Evolutionary conservation across 225 moss, liverwort and hornwort species (phyloP), one percentile per base, ranked within the genome.

Genomic region (Bryoerythrophyllum caledonicum): DNA sequence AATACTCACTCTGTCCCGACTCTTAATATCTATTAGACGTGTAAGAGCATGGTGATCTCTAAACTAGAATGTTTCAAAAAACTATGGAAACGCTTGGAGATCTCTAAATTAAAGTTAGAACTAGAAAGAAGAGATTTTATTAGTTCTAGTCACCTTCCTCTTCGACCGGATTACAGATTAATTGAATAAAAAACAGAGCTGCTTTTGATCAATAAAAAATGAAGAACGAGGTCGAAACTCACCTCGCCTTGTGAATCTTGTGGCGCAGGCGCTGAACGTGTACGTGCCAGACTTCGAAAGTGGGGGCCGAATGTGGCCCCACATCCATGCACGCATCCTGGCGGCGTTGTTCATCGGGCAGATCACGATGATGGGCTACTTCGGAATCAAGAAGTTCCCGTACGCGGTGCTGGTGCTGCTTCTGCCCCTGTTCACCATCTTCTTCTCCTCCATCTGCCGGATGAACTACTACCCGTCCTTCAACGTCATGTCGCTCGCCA

Each of bases 251-350:
- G 26, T 60, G 60, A 25, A 24, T 12, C 2, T 10, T 32, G n/a
- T 32, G 44, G 46, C 5, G 37, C 72, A 72, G 91, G 91, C 91
- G 0, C 67, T 92, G 25, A 92, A 90, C 57, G 88, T 92, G 1
- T 92, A 88, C 10, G 84, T 90, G 0, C 91, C 91, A 0, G 87
- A 76, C 1, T 90, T 88, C 6, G 91, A 92, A 70, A 92, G 91
- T 12, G 86, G 88, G 19, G 91, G 91, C 2, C 90, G 91, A 0
- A 88, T 92, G 90, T 92, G 91, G 91, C 91, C 91, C 0, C 91
- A 92, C 69, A 86, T 92, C 37, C 91, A 92, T 26, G 15, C 78
- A 0, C 87, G 91, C 46, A 83, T 92, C 54, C 60, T 92, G 4
- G 91, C 84, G 0, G 82, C 89, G 34, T 82, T 92, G 2, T 88